Evolutionary conservation across 2,329 filamentous ascomycete genomes (phyloP).

Genomic region (Tolypocladium cylindrosporum): DNA sequence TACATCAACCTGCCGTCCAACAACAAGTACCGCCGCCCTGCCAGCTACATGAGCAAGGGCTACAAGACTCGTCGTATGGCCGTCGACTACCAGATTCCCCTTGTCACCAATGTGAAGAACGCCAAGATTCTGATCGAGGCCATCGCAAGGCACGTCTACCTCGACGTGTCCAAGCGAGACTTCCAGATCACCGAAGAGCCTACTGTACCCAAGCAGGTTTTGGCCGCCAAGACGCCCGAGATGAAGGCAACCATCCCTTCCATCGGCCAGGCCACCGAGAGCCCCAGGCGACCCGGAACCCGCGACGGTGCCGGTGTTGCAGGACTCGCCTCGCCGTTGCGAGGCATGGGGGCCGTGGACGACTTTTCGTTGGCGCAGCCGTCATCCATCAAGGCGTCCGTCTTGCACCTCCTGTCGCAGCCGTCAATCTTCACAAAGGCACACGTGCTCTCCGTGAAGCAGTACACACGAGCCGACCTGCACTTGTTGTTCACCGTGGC

Average conservation of each 20-base stretch:
- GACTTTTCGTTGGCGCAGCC: constrained; percentile 38
- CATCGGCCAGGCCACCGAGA: constrained; percentile 24
- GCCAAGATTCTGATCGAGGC: constrained; percentile 96
- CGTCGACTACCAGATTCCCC: constrained; percentile 89
- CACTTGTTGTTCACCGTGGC: constrained; percentile 94
- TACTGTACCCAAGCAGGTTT: constrained; percentile 57
- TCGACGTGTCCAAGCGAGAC: constrained; percentile 75
- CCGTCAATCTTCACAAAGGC: constrained; percentile 78
- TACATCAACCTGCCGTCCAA: constrained; percentile 99
- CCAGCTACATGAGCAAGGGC: constrained; percentile 97
- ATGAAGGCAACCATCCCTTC: constrained; percentile 39
- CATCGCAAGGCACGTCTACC: constrained; percentile 77
- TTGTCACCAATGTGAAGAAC: constrained; percentile 99
- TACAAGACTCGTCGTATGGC: constrained; percentile 97
- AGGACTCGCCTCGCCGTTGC: constrained; percentile 11
- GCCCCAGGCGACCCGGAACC: constrained; percentile 22
- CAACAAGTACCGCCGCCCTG: constrained; percentile 92
- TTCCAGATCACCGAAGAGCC: constrained; percentile 84
- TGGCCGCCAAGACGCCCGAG: constrained; percentile 42
- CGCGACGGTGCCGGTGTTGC: constrained; percentile 11
- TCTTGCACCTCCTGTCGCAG: constrained; percentile 64
- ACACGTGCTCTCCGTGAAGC: constrained; percentile 84
- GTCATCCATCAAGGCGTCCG: constrained; percentile 45
- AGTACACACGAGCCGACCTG: constrained; percentile 79
- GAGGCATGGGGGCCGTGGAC: constrained; percentile 21